Evolutionary conservation across 108 stramenopile species (phyloP), one percentile per base, ranked within the genome.

Genomic region (Asterionellopsis glacialis): DNA sequence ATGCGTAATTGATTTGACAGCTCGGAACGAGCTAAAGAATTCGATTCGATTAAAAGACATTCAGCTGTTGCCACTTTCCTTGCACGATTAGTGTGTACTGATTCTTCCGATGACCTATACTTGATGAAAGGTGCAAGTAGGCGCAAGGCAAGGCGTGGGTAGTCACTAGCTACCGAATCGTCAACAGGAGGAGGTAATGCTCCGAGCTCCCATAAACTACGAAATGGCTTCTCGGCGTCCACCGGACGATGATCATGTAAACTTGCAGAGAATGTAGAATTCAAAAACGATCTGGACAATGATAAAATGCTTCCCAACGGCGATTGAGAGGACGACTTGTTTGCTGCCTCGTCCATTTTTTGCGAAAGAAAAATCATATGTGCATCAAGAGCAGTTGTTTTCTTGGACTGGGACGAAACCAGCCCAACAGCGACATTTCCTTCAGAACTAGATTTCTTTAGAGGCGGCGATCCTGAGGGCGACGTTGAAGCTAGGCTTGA

Each of bases 1-100:
- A 13, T 21, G 10, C 19, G 38, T 40, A 2, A 51, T 41, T 15
- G 6, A 41, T 51, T 53, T 24, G 16, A 26, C 21, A 10, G 6
- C n/a, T 25, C 53, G 4, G 25, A n/a, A 22, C 16, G 53, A 55
- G 24, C 26, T 22, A 28, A 22, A 21, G 64, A 41, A 28, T 69
- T 67, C 15, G 76, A 71, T 69, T 86, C 85, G 16, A 69, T 64
- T 15, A 93, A 67, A 0, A 93, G 66, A 61, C 87, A 88, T 45
- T 82, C 75, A 24, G 88, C 86, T 1, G 76, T 51, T 18, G 73
- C 43, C 43, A 80, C 68, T 21, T 64, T 80, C 51, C 75, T 68
- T 6, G 62, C 65, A 41, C 42, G 15, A 22, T 51, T 45, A 40
- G 69, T 53, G 44, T 72, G 57, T 5, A 63, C 21, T 7, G 63